These are phyloP conservation scores for Lipomyces kockii DNA, from an alignment of 805 yeast species.

Conservation along the genomic window DNA sequence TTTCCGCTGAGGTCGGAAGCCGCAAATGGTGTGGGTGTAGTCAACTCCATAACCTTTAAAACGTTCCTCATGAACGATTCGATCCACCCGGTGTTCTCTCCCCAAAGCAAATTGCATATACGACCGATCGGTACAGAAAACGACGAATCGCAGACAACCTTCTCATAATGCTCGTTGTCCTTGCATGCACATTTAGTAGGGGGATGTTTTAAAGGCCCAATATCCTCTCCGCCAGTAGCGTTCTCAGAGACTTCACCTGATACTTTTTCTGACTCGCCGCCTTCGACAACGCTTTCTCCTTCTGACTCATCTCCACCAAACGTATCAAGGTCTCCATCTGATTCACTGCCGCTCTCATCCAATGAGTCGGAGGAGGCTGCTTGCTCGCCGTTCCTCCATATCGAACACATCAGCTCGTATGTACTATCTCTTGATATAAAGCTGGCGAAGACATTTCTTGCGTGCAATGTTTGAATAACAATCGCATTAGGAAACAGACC, in stretches of 20 bases:
- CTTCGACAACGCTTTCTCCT: slow-evolving; percentile 38
- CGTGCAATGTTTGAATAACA: slow-evolving; percentile 63
- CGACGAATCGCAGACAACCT: slow-evolving; percentile 43
- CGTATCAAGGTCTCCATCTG: slow-evolving; percentile 50
- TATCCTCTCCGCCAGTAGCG: slow-evolving; percentile 50
- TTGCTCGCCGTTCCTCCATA: slow-evolving; percentile 59
- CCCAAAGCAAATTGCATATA: slow-evolving; percentile 71
- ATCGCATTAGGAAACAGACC: slow-evolving; percentile 93
- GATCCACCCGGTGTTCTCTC: slow-evolving; percentile 57
- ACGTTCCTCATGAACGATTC: slow-evolving; percentile 48
- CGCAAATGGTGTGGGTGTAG: slow-evolving; percentile 19
- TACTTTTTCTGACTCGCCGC: slow-evolving; percentile 9
- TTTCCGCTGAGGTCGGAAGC: slow-evolving; percentile 38
- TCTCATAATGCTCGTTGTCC: slow-evolving; percentile 41
- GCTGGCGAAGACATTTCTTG: slow-evolving; percentile 81
- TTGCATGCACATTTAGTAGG: slow-evolving; percentile 59
- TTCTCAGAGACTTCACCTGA: slow-evolving; percentile 16
- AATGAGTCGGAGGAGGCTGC: slow-evolving; percentile 19
- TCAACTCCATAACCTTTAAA: slow-evolving; percentile 42
- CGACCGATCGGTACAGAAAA: slow-evolving; percentile 77
- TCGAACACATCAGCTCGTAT: slow-evolving; percentile 65
- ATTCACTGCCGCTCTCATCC: slow-evolving; percentile 34
- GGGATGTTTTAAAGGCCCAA: slow-evolving; percentile 68
- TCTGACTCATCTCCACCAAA: slow-evolving; percentile 45
- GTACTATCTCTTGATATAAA: slow-evolving; percentile 82